Evolutionary conservation across 495 filamentous ascomycete species (phyloP).

Genomic region (Ramalina intermedia): DNA sequence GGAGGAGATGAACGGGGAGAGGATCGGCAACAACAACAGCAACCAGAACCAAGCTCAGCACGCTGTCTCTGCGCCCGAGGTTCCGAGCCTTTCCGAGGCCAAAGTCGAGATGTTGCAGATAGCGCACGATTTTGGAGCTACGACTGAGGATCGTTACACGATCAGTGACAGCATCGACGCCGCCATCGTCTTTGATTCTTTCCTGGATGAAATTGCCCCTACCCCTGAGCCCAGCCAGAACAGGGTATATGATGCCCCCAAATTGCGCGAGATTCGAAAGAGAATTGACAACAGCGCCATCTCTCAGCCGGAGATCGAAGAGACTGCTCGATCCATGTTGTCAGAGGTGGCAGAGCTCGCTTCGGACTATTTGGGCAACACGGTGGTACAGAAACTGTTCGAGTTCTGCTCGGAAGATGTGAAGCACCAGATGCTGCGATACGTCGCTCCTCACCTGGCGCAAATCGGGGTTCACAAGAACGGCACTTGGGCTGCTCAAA

Average conservation of each 20-base stretch:
- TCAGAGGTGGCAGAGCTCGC: conserved; percentile 90
- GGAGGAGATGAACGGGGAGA: conserved; percentile 23
- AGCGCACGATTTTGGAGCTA: conserved; percentile 77
- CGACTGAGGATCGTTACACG: conserved; percentile 57
- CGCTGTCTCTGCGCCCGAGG: conserved; percentile 40
- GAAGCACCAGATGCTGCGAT: conserved; percentile 78
- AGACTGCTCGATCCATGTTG: conserved; percentile 81
- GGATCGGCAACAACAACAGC: conserved; percentile 24
- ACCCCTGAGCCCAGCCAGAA: conserved; percentile 81
- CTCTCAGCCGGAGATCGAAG: conserved; percentile 75
- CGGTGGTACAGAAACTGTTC: conserved; percentile 97
- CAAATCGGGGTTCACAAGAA: conserved; percentile 99
- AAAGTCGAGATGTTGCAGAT: conserved; percentile 72
- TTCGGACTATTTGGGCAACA: conserved; percentile 94
- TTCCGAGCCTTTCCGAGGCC: conserved; percentile 60
- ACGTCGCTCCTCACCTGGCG: conserved; percentile 81
- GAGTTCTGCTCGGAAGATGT: conserved; percentile 84
- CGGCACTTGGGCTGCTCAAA: conserved; percentile 96
- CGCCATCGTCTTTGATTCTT: conserved; percentile 59
- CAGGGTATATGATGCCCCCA: conserved; percentile 85
- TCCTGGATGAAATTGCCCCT: conserved; percentile 73
- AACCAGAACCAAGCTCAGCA: conserved; percentile 25
- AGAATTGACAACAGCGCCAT: conserved; percentile 88
- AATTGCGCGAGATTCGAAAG: conserved; percentile 91
- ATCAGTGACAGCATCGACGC: conserved; percentile 60